phyloP scores from a whole-genome alignment of 108 stramenopile species.

The Seminavis robusta region DNA sequence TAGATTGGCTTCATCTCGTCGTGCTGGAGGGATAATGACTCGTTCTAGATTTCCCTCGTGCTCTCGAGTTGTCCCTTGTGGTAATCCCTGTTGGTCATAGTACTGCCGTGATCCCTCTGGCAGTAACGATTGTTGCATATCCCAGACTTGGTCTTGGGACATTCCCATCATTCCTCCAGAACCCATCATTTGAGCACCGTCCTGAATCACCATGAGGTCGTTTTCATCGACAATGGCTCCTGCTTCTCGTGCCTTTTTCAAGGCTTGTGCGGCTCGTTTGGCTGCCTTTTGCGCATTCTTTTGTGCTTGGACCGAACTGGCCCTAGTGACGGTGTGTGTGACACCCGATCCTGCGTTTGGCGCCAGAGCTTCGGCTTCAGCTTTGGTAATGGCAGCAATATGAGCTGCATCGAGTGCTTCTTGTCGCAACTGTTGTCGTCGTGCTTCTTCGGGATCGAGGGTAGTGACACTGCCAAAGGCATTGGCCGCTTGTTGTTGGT shows the following conservation, averaged over 20 bases:
- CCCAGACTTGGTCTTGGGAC: conserved; percentile 33
- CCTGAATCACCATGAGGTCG: conserved; percentile 22
- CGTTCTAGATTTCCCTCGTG: conserved; percentile 53
- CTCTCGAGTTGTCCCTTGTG: conserved; percentile 67
- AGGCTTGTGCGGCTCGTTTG: conserved; percentile 55
- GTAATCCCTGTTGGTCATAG: conserved; percentile 52
- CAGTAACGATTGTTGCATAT: conserved; percentile 49
- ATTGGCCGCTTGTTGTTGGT: no score
- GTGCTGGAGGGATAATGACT: conserved; percentile 81
- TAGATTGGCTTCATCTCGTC: conserved; percentile 44
- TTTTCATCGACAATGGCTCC: conserved; percentile 69
- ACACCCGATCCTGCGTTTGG: conserved; percentile 4
- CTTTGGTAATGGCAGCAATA: conserved; percentile 49
- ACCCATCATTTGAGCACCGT: conserved; percentile 10
- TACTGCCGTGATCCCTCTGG: conserved; percentile 68
- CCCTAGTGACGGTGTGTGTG: conserved; percentile 59
- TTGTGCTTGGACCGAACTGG: conserved; percentile 47
- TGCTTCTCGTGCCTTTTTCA: conserved; percentile 61
- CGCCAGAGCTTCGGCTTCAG: conserved; percentile 28
- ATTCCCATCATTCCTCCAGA: conserved; percentile 27
- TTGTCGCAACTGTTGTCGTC: conserved; percentile 38
- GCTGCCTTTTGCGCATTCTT: conserved; percentile 63
- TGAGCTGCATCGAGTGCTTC: conserved; percentile 66
- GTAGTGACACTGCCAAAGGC: neutral
- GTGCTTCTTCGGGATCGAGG: conserved; percentile 35